These are phyloP conservation scores for Aureobasidium subglaciale DNA, from an alignment of 2,329 filamentous ascomycete genomes.

Conservation along the genomic window DNA sequence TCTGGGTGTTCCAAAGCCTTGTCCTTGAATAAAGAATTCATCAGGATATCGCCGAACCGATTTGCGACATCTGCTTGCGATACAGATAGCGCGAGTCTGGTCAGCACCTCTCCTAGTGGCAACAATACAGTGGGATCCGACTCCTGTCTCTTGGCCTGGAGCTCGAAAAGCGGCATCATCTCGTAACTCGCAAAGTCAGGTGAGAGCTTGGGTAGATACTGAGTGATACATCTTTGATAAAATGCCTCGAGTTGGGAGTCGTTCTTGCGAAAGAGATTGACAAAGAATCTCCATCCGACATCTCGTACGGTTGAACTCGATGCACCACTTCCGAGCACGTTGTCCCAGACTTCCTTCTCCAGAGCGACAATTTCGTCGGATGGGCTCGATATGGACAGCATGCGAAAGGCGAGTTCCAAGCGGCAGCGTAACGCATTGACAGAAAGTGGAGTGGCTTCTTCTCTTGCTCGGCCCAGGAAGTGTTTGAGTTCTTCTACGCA, in stretches of 20 bases:
- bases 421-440: not conserved
- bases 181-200: constrained; percentile 51
- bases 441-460: not conserved
- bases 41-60: not conserved
- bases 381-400: not conserved
- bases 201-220: constrained; percentile 52
- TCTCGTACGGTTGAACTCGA: constrained; percentile 55
- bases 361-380: constrained; percentile 25
- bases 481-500: constrained; percentile 34
- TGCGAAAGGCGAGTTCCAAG: not conserved
- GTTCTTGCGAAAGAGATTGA: constrained; percentile 38
- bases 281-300: constrained; percentile 62
- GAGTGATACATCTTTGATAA: constrained; percentile 43
- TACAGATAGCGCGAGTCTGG: not conserved
- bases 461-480: constrained; percentile 26
- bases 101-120: not conserved
- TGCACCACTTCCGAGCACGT: constrained; percentile 60
- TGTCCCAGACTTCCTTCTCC: constrained; percentile 61
- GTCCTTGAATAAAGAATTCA: not conserved
- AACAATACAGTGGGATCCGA: not conserved
- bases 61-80: not conserved
- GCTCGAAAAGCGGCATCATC: not conserved
- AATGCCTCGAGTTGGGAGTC: constrained; percentile 22
- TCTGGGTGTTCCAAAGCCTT: not conserved
- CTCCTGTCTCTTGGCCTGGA: not conserved